Evolutionary conservation across 208 protist species (phyloP).

Genomic region (Vickermania ingenoplastis): DNA sequence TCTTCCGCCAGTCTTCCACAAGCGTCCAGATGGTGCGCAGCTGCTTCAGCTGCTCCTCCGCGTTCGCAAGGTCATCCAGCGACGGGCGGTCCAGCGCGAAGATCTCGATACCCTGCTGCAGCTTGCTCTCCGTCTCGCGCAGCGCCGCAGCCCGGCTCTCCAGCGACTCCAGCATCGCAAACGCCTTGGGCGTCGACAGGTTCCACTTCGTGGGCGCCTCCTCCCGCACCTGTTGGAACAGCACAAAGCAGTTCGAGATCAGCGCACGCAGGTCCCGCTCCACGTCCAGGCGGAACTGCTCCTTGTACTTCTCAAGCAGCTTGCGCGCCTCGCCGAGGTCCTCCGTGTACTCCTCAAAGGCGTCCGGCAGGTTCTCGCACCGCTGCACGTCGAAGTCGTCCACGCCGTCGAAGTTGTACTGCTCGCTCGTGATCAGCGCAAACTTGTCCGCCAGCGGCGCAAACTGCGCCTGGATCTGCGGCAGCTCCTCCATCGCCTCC

Average conservation of each 20-base stretch:
- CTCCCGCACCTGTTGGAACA: conserved; percentile 77
- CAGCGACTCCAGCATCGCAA: conserved; percentile 69
- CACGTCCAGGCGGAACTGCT: conserved; percentile 92
- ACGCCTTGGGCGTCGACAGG: conserved; percentile 68
- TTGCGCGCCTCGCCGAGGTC: conserved; percentile 70
- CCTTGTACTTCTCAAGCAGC: conserved; percentile 90
- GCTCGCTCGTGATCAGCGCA: conserved; percentile 85
- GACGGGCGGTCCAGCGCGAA: conserved; percentile 90
- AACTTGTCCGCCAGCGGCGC: conserved; percentile 93
- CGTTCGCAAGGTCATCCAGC: conserved; percentile 87
- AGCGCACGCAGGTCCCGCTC: conserved; percentile 86
- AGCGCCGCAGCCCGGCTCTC: conserved; percentile 56
- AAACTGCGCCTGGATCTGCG: conserved; percentile 83
- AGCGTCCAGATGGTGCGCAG: conserved; percentile 91
- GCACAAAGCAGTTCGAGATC: conserved; percentile 60
- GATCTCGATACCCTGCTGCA: conserved; percentile 93
- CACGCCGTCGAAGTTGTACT: conserved; percentile 73
- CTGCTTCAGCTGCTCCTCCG: conserved; percentile 70
- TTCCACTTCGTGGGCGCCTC: conserved; percentile 71
- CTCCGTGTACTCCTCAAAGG: conserved; percentile 84
- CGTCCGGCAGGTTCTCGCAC: conserved; percentile 79
- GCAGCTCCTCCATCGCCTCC: conserved; percentile 65
- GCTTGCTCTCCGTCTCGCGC: conserved; percentile 50
- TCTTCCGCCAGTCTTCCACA: conserved; percentile 85
- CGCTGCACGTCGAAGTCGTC: conserved; percentile 69